Conservation (phyloP, 768 basidiomycete species). For the Suillus subalutaceus region DNA sequence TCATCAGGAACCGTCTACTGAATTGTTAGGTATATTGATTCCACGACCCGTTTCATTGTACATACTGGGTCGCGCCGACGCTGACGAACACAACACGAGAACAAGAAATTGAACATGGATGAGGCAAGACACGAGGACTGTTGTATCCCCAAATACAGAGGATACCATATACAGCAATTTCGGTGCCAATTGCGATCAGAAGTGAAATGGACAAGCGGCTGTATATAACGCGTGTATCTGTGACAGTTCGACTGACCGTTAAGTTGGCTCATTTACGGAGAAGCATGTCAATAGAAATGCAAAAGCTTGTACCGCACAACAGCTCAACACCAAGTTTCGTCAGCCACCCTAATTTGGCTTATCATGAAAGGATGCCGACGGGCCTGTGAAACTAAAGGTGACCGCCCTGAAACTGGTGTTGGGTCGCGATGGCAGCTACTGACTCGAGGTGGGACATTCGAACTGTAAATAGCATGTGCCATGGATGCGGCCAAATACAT, state of each 20-base stretch:
- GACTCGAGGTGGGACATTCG: no score
- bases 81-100: conserved; percentile 32
- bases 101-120: conserved; percentile 32
- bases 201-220: neutral
- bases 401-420: neutral
- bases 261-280: neutral
- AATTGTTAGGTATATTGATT: neutral
- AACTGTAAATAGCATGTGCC: neutral
- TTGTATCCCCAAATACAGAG: conserved; percentile 2
- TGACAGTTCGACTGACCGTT: neutral
- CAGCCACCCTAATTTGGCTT: neutral
- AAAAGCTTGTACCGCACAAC: neutral
- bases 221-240: neutral
- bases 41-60: neutral
- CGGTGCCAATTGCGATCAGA: neutral
- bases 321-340: neutral
- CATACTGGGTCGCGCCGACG: conserved; percentile 25
- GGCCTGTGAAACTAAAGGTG: neutral
- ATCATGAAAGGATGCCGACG: neutral
- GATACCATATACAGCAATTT: conserved; percentile 17
- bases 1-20: conserved; percentile 22
- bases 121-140: conserved; percentile 6
- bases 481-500: no score
- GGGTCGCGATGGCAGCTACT: neutral
- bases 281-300: neutral